Evolutionary conservation across 192 early-diverging fungal genomes (phyloP).

Genomic region (Umbelopsis isabellina): DNA sequence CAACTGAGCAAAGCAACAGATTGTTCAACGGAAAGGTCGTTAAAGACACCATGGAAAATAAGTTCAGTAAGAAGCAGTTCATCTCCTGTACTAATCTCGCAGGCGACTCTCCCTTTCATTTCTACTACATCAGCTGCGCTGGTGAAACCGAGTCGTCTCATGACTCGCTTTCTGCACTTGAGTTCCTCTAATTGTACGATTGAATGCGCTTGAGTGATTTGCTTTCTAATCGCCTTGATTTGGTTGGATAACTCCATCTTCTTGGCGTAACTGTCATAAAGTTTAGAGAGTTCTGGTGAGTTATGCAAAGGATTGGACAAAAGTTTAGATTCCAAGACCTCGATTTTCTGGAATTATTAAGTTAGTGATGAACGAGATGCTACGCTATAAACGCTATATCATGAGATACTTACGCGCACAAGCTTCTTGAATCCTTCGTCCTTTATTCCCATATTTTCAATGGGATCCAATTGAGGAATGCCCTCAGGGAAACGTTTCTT

Average conservation of each 20-base stretch:
- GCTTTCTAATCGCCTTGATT: conserved; percentile 71
- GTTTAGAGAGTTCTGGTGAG: conserved; percentile 51
- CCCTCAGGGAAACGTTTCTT: conserved; percentile 71
- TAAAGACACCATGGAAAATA: conserved; percentile 96
- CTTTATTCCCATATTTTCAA: conserved; percentile 85
- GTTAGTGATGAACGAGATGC: not conserved
- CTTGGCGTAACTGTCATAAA: conserved; percentile 64
- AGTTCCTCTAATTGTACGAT: conserved; percentile 94
- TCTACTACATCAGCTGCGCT: conserved; percentile 86
- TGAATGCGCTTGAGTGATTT: conserved; percentile 75
- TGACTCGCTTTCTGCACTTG: conserved; percentile 85
- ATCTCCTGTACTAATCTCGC: conserved; percentile 94
- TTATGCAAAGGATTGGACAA: conserved; percentile 62
- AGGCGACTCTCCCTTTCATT: conserved; percentile 97
- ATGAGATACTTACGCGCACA: conserved; percentile 47
- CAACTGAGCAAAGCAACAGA: conserved; percentile 85
- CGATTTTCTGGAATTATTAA: conserved; percentile 57
- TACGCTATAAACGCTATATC: not conserved
- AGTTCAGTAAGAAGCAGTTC: conserved; percentile 95
- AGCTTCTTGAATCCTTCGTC: conserved; percentile 79
- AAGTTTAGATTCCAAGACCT: conserved; percentile 71
- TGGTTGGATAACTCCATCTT: conserved; percentile 65
- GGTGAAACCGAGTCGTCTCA: conserved; percentile 87
- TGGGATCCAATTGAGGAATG: conserved; percentile 86
- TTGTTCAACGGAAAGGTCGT: conserved; percentile 88